phyloP scores from a whole-genome alignment of 176 grass and related monocot genomes.

The Carex parvula region DNA sequence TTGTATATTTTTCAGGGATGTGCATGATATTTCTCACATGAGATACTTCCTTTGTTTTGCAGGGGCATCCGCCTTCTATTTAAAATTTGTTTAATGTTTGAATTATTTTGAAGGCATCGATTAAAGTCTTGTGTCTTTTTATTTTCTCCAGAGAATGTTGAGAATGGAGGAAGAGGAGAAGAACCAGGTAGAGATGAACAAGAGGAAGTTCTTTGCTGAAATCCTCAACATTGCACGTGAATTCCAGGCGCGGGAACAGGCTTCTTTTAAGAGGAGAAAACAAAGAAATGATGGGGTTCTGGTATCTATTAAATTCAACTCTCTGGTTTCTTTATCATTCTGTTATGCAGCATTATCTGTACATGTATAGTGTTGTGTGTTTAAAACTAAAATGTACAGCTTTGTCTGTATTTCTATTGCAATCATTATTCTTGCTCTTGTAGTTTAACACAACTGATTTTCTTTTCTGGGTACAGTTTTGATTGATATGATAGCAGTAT shows the following conservation, averaged over 20 bases:
- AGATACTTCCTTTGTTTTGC: not conserved
- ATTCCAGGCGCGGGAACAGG: conserved; percentile 60
- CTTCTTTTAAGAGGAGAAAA: conserved; percentile 80
- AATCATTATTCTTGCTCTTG: not conserved
- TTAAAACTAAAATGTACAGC: not conserved
- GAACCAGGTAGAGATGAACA: conserved; percentile 66
- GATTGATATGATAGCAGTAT: not conserved
- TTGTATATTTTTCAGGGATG: not conserved
- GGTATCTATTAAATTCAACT: conserved; percentile 33
- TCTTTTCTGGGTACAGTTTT: not conserved
- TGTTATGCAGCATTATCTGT: not conserved
- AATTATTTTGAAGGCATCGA: not conserved
- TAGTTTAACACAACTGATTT: not conserved
- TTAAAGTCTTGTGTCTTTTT: not conserved
- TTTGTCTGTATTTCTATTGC: not conserved
- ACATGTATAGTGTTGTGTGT: not conserved
- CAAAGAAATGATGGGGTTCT: conserved; percentile 92
- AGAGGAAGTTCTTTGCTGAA: conserved; percentile 96
- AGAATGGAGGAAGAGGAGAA: conserved; percentile 98
- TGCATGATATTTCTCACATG: not conserved
- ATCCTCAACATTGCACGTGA: conserved; percentile 94
- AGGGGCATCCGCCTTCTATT: not conserved
- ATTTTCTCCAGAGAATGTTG: conserved; percentile 63
- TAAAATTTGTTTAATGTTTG: not conserved
- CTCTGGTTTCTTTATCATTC: not conserved